phyloP scores from a whole-genome alignment of 345 rosid genomes.

The Salix purpurea region DNA sequence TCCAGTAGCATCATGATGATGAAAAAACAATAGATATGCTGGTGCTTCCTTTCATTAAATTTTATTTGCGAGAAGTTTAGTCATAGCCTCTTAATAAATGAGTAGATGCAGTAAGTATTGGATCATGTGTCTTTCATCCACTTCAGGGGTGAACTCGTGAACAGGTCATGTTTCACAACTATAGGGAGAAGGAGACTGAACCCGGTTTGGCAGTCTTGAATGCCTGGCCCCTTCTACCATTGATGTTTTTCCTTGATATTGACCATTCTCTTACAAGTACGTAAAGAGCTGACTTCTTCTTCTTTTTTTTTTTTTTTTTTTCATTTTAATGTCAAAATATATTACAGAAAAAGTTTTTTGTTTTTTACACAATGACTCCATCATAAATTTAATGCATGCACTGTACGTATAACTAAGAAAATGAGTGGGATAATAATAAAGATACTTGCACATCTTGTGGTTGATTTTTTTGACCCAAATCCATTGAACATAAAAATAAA shows the following conservation, averaged over 20 bases:
- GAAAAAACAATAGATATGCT: neutral
- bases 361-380: too few species aligned
- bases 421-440: neutral
- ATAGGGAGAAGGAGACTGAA: too few species aligned
- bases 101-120: neutral
- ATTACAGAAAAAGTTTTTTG: neutral
- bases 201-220: too few species aligned
- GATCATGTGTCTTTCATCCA: neutral
- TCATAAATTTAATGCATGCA: neutral
- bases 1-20: neutral
- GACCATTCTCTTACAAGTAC: neutral
- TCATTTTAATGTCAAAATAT: neutral
- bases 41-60: neutral
- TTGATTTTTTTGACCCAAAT: neutral
- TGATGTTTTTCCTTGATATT: neutral
- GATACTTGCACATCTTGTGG: neutral
- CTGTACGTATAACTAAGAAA: neutral
- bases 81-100: neutral
- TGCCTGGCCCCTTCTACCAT: slow-evolving; percentile 3
- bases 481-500: neutral
- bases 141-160: too few species aligned
- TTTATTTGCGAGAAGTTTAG: neutral
- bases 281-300: neutral
- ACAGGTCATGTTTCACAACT: too few species aligned
- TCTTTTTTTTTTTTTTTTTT: neutral